Percentiles rank a stretch among this genome's conserved stretches.
phyloP scores from a whole-genome alignment of 306 rosid species.

The Dalbergia cultrata region DNA sequence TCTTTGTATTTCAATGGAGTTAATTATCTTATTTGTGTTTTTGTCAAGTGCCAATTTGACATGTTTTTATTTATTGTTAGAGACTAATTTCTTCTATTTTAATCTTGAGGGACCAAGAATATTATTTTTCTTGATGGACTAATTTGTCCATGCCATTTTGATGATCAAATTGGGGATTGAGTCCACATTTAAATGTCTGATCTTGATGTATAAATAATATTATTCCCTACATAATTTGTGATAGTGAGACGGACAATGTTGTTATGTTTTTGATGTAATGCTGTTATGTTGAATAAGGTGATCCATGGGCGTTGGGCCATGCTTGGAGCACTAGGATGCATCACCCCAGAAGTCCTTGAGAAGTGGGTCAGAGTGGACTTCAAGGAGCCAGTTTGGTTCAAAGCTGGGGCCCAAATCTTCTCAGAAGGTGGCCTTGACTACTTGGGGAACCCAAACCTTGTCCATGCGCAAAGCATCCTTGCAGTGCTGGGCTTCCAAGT shows the following conservation, averaged over 20 bases:
- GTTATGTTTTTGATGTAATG: neutral
- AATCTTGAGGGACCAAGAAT: no score
- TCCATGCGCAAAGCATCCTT: conserved; percentile 90
- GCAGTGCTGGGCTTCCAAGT: conserved; percentile 88
- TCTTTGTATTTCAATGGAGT: no score
- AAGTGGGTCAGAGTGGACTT: conserved; percentile 79
- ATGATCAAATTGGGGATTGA: no score
- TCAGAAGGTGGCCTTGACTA: conserved; percentile 92
- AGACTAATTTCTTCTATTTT: no score
- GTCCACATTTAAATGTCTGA: no score
- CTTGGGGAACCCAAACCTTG: conserved; percentile 91
- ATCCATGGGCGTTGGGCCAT: conserved; percentile 97
- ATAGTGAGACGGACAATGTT: neutral
- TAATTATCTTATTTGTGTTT: no score
- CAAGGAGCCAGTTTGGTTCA: conserved; percentile 97
- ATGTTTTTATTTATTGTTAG: no score
- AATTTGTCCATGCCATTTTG: no score
- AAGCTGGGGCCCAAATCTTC: conserved; percentile 92
- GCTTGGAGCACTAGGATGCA: conserved; percentile 96
- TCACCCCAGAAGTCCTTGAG: conserved; percentile 84
- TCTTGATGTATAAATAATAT: no score
- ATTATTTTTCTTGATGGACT: no score
- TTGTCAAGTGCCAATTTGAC: no score
- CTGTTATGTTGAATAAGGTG: conserved; percentile 54
- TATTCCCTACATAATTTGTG: no score